Evolutionary conservation across 208 protist species (phyloP).

Genomic region (Zelonia costaricensis): DNA sequence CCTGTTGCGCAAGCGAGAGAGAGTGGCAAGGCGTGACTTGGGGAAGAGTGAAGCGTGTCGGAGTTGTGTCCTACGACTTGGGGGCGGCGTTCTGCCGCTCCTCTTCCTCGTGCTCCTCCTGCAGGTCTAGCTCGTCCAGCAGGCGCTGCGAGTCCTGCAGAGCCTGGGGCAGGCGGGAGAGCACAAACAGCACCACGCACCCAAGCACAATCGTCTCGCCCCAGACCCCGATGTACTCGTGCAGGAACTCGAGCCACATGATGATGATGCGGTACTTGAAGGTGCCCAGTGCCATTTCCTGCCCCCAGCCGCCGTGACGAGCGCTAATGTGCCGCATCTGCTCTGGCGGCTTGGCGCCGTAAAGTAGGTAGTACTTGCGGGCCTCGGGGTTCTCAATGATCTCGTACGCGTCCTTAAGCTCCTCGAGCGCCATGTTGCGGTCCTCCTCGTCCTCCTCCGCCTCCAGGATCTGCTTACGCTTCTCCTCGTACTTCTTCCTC

Average conservation of each 20-base stretch:
- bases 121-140: conserved; percentile 72
- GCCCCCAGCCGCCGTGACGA: conserved; percentile 84
- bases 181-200: conserved; percentile 48
- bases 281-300: conserved; percentile 74
- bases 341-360: conserved; percentile 85
- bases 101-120: conserved; percentile 34
- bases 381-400: conserved; percentile 83
- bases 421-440: conserved; percentile 78
- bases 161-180: conserved; percentile 58
- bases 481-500: conserved; percentile 79
- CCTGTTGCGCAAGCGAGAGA: no score
- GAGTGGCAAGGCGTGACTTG: no score
- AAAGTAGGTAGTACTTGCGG: conserved; percentile 89
- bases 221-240: conserved; percentile 74
- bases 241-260: conserved; percentile 80
- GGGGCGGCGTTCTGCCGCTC: conserved; percentile 6
- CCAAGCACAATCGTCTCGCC: conserved; percentile 72
- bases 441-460: conserved; percentile 76
- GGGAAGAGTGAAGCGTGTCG: no score
- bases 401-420: conserved; percentile 87
- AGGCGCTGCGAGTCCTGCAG: conserved; percentile 60
- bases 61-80: conserved; percentile 1
- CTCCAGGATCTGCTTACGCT: conserved; percentile 54
- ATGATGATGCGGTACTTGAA: conserved; percentile 86
- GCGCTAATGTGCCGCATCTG: conserved; percentile 80